These are phyloP conservation scores for Pseudoperonospora humuli DNA, from an alignment of 352 stramenopile species.

Conservation along the genomic window DNA sequence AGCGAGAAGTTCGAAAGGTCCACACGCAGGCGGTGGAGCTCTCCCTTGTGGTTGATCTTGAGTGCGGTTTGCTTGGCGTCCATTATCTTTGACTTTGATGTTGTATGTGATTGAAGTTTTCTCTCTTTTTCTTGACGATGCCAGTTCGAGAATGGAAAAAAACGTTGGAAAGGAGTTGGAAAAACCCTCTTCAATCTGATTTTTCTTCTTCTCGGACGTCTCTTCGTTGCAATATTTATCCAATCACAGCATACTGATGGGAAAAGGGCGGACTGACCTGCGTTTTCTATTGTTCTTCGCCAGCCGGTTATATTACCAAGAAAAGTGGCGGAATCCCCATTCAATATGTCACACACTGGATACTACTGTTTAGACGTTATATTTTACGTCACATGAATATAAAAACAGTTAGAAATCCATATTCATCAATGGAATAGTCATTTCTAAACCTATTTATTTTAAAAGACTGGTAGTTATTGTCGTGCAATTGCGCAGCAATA, in stretches of 20 bases:
- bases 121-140: slow-evolving; percentile 8
- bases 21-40: slow-evolving; percentile 74
- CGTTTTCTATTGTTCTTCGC: too few relatives aligned
- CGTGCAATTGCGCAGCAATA: slow-evolving; percentile 9
- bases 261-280: slow-evolving; percentile 19
- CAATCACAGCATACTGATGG: slow-evolving; percentile 11
- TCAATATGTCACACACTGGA: too few relatives aligned
- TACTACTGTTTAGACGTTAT: too few relatives aligned
- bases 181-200: slow-evolving; percentile 8
- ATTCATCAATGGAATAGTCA: too few relatives aligned
- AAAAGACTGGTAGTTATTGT: background rate
- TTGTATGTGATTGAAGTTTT: background rate
- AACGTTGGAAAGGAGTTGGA: background rate
- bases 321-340: too few relatives aligned
- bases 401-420: too few relatives aligned
- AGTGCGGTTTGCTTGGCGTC: slow-evolving; percentile 47
- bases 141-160: slow-evolving; percentile 30
- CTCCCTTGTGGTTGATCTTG: slow-evolving; percentile 77
- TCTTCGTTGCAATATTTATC: slow-evolving; percentile 1
- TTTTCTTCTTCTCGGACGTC: slow-evolving; percentile 24
- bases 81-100: slow-evolving; percentile 22
- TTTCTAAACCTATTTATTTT: too few relatives aligned
- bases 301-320: too few relatives aligned
- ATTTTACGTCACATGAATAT: too few relatives aligned
- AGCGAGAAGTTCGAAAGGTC: slow-evolving; percentile 49